A percentile compares a stretch with the other conserved stretches of the same genome.
phyloP scores from a whole-genome alignment of 805 yeast genomes.

The Kuraishia ogatae region DNA sequence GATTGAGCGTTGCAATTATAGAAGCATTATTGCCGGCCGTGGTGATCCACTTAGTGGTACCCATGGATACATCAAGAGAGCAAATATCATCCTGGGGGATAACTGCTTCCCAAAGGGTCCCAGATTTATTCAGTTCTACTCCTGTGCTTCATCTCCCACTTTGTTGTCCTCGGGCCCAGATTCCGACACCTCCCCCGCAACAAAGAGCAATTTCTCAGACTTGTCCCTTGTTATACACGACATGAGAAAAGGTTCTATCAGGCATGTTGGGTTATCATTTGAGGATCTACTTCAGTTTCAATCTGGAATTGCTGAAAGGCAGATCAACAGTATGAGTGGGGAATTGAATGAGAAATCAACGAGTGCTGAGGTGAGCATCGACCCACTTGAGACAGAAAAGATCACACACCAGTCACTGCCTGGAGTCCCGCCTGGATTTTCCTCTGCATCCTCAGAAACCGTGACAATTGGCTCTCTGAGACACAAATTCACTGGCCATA shows the following conservation, averaged over 20 bases:
- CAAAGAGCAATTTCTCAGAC: conserved; percentile 8
- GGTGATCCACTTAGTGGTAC: background rate
- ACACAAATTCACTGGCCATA: conserved; percentile 76
- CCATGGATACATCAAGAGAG: background rate
- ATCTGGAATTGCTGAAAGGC: background rate
- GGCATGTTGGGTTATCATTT: conserved; percentile 24
- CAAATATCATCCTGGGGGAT: conserved; percentile 12
- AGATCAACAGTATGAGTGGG: background rate
- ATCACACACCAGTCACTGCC: background rate
- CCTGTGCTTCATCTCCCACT: background rate
- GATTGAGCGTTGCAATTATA: background rate
- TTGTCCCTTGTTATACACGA: conserved; percentile 40
- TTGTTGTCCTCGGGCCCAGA: background rate
- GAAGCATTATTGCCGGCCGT: background rate
- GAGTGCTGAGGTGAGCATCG: background rate
- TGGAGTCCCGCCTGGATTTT: background rate
- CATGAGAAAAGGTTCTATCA: conserved; percentile 22
- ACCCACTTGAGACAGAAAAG: no score
- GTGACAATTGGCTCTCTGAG: conserved; percentile 23
- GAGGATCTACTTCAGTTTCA: conserved; percentile 19
- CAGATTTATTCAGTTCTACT: conserved; percentile 13
- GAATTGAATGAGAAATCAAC: background rate
- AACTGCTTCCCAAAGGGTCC: conserved; percentile 22
- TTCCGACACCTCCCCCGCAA: background rate
- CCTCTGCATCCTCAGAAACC: background rate